Percentiles rank a stretch among this genome's conserved stretches.
Conservation (phyloP, 148 eudicot species). For the Dysphania ambrosioides region DNA sequence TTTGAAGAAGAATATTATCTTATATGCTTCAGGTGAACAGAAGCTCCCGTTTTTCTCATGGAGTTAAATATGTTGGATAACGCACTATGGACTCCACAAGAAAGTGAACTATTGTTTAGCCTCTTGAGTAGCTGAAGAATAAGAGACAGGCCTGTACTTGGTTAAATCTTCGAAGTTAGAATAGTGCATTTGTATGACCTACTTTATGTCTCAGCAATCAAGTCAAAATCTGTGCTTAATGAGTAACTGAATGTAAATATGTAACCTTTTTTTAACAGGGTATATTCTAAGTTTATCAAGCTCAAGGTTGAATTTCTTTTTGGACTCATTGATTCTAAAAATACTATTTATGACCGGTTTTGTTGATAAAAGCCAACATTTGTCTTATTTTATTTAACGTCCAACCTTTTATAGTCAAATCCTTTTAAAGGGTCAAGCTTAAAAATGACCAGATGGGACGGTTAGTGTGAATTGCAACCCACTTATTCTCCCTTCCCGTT, state of each 20-base stretch:
- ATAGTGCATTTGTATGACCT: not conserved
- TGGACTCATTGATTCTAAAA: too few species aligned
- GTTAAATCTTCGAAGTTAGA: not conserved
- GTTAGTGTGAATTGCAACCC: too few species aligned
- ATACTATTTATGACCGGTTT: too few species aligned
- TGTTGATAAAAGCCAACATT: too few species aligned
- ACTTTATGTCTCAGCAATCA: not conserved
- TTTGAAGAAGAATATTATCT: conserved; percentile 70
- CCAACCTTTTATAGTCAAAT: too few species aligned
- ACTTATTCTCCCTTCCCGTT: too few species aligned
- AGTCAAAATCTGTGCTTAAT: not conserved
- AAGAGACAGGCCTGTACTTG: not conserved
- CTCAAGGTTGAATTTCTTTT: too few species aligned
- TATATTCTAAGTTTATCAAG: not conserved
- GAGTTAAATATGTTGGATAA: conserved; percentile 6
- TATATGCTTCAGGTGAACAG: conserved; percentile 83
- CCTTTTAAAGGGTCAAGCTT: too few species aligned
- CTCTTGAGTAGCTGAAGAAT: not conserved
- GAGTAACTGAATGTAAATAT: not conserved
- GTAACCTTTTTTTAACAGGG: not conserved
- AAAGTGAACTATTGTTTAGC: not conserved
- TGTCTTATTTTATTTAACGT: too few species aligned
- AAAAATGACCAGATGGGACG: too few species aligned
- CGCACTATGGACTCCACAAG: not conserved
- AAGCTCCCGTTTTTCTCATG: conserved; percentile 66